These are phyloP conservation scores for Talaromyces liani DNA, from an alignment of 495 filamentous ascomycete species.

Conservation along the genomic window DNA sequence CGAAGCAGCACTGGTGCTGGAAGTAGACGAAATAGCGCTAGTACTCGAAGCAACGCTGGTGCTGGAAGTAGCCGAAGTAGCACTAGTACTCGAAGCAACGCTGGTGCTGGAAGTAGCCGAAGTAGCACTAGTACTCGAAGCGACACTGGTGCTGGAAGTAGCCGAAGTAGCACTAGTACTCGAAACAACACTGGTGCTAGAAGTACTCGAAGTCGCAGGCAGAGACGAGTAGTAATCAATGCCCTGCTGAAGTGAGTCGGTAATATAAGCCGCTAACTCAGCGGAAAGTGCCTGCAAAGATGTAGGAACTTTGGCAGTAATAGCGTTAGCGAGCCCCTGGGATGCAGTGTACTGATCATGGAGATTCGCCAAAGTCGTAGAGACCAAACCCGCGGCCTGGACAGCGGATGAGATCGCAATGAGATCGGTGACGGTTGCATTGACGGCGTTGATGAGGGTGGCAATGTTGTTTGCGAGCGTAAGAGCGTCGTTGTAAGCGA, in stretches of 20 bases:
- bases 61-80: background rate
- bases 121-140: background rate
- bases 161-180: background rate
- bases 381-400: background rate
- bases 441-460: background rate
- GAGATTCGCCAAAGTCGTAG: background rate
- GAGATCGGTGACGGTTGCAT: background rate
- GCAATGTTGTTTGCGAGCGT: background rate
- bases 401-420: background rate
- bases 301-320: background rate
- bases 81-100: background rate
- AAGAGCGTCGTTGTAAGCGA: background rate
- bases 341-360: background rate
- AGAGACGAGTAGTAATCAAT: constrained; percentile 4
- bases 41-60: background rate
- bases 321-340: background rate
- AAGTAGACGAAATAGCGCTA: background rate
- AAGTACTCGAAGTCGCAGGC: background rate
- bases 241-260: background rate
- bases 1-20: background rate
- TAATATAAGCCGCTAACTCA: background rate
- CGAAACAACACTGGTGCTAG: background rate
- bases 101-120: background rate
- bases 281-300: background rate
- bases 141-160: background rate